Percentiles rank a stretch among this genome's conserved stretches.
phyloP scores from a whole-genome alignment of 148 eudicot species.

The Bassia scoparia region DNA sequence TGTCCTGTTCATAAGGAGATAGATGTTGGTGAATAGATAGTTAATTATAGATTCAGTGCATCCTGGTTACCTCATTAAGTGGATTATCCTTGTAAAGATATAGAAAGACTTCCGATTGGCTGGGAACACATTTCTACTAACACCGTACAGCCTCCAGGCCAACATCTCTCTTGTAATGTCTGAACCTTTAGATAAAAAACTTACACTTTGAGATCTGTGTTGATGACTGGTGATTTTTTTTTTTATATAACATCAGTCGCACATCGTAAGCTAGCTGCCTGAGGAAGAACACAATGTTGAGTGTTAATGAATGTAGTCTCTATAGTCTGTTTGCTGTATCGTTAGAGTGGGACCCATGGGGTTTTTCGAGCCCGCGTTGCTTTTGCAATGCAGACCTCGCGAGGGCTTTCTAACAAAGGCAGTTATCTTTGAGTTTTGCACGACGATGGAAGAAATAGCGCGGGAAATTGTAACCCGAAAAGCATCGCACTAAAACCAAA shows the following conservation, averaged over 20 bases:
- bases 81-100: too few species aligned
- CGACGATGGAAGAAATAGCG: slow-evolving; percentile 56
- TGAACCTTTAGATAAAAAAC: too few species aligned
- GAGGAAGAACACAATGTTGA: slow-evolving; percentile 39
- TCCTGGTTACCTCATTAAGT: too few species aligned
- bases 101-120: too few species aligned
- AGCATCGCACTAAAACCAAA: too few species aligned
- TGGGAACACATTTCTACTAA: slow-evolving; percentile 81
- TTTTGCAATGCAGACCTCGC: slow-evolving; percentile 63
- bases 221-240: slow-evolving; percentile 37
- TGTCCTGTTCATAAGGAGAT: too few species aligned
- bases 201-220: slow-evolving; percentile 45
- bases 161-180: too few species aligned
- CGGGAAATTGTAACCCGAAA: slow-evolving; percentile 26
- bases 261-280: too few species aligned
- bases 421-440: slow-evolving; percentile 57
- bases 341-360: slow-evolving; percentile 74
- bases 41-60: too few species aligned
- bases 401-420: slow-evolving; percentile 69
- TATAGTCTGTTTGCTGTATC: slow-evolving; percentile 49
- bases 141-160: slow-evolving; percentile 55
- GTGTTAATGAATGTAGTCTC: slow-evolving; percentile 61
- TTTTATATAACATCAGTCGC: too few species aligned
- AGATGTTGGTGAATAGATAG: too few species aligned
- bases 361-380: too few species aligned